phyloP scores from a whole-genome alignment of 805 yeast genomes.

The Myxozyma neotropica region DNA sequence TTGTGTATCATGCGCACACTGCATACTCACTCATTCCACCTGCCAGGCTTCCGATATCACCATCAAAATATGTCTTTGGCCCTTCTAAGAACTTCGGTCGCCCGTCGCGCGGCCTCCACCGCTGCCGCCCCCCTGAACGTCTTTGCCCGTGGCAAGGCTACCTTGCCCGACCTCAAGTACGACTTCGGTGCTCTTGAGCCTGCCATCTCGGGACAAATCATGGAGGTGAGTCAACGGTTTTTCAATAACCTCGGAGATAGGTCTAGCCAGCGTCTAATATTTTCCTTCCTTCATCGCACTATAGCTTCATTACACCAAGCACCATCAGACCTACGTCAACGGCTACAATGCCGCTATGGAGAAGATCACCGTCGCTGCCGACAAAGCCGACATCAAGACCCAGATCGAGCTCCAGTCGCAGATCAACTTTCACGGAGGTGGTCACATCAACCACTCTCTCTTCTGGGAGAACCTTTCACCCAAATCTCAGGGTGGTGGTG shows the following conservation, averaged over 20 bases:
- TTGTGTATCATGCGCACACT: too few relatives aligned
- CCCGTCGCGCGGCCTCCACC: conserved; percentile 18
- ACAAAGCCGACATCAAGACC: conserved; percentile 60
- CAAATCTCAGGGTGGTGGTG: conserved; percentile 67
- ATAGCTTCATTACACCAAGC: conserved; percentile 73
- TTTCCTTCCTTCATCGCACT: neutral
- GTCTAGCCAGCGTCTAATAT: neutral
- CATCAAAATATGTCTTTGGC: conserved; percentile 11
- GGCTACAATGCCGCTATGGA: conserved; percentile 80
- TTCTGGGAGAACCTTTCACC: conserved; percentile 92
- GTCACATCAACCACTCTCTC: conserved; percentile 79
- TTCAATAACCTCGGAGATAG: neutral
- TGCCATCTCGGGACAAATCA: conserved; percentile 79
- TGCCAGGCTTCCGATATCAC: conserved; percentile 5
- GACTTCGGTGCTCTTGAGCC: conserved; percentile 88
- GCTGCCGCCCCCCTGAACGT: conserved; percentile 1
- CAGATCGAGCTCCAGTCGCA: conserved; percentile 64
- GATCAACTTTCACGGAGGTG: conserved; percentile 92
- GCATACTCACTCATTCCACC: too few relatives aligned
- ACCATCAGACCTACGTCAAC: conserved; percentile 88
- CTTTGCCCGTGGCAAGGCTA: conserved; percentile 36
- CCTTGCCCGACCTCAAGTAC: conserved; percentile 80
- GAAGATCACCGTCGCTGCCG: conserved; percentile 66
- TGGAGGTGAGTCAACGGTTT: conserved; percentile 46
- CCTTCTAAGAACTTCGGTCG: conserved; percentile 11